Conservation (phyloP, 2,329 filamentous ascomycete species). For the Trichocomaceae sp. region DNA sequence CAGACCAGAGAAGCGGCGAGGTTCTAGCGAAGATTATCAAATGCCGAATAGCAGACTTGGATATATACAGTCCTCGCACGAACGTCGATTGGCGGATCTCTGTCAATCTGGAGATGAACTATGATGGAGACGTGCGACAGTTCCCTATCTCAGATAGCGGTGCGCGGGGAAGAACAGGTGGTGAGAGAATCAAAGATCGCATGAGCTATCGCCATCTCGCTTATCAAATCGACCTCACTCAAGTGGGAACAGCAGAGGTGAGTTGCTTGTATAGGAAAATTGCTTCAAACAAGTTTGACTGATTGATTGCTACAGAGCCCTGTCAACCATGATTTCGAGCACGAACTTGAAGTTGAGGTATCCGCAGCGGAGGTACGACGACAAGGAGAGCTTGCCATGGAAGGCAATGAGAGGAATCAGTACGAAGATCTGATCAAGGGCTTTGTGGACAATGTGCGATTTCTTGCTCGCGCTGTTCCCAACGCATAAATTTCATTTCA, state of each 20-base stretch:
- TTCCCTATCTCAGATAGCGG: constrained; percentile 40
- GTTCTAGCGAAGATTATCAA: constrained; percentile 84
- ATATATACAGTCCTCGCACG: constrained; percentile 70
- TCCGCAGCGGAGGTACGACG: constrained; percentile 40
- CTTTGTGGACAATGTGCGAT: constrained; percentile 44
- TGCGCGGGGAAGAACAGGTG: constrained; percentile 31
- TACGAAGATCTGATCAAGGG: constrained; percentile 44
- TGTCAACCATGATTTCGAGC: constrained; percentile 37
- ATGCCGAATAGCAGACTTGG: constrained; percentile 77
- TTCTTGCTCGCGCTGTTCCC: constrained; percentile 39
- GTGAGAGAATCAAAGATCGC: constrained; percentile 75
- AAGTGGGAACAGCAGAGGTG: constrained; percentile 60
- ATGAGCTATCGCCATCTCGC: constrained; percentile 82
- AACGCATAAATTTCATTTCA: constrained; percentile 15
- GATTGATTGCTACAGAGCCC: constrained; percentile 19
- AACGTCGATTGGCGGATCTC: constrained; percentile 88
- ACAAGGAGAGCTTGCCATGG: constrained; percentile 37
- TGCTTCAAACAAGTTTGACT: neutral
- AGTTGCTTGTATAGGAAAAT: constrained; percentile 16
- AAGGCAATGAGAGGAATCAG: constrained; percentile 33
- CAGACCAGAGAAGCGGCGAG: constrained; percentile 64
- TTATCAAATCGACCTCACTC: constrained; percentile 88
- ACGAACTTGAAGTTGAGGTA: constrained; percentile 46
- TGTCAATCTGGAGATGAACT: constrained; percentile 89
- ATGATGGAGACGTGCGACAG: constrained; percentile 59